These are phyloP conservation scores for Ogataea hybrid DNA, from an alignment of 1,139 yeast genomes.

Conservation along the genomic window DNA sequence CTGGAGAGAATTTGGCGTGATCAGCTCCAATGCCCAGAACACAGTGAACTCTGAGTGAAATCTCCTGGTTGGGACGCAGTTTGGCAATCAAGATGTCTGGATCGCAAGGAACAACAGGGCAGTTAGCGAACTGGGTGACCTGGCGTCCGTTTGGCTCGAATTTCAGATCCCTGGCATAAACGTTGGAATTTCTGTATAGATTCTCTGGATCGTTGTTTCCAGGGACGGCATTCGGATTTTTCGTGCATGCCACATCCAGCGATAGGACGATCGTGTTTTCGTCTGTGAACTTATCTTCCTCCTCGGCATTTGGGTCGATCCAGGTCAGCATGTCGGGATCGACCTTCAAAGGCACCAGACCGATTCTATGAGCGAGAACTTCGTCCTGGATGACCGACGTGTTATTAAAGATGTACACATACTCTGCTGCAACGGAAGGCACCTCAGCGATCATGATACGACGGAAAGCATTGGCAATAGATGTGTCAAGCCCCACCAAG, in stretches of 20 bases:
- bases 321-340: conserved; percentile 86
- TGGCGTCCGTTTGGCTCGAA: conserved; percentile 94
- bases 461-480: conserved; percentile 94
- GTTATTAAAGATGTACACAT: conserved; percentile 85
- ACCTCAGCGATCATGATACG: conserved; percentile 97
- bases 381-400: conserved; percentile 97
- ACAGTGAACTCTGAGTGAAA: conserved; percentile 86
- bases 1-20: conserved; percentile 97
- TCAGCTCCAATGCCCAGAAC: conserved; percentile 89
- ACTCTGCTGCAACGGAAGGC: conserved; percentile 93
- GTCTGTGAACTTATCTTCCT: conserved; percentile 71
- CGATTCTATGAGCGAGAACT: conserved; percentile 92
- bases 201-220: conserved; percentile 80
- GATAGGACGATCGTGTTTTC: conserved; percentile 85
- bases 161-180: conserved; percentile 84
- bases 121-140: conserved; percentile 59
- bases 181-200: conserved; percentile 77
- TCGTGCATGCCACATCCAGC: conserved; percentile 78
- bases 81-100: conserved; percentile 90
- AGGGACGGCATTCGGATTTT: conserved; percentile 80
- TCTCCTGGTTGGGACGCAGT: conserved; percentile 96
- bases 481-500: conserved; percentile 80
- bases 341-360: conserved; percentile 83
- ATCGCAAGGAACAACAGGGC: conserved; percentile 75
- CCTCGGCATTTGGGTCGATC: conserved; percentile 68